phyloP scores from a whole-genome alignment of 2,329 filamentous ascomycete genomes.

The Alternaria infectoria region DNA sequence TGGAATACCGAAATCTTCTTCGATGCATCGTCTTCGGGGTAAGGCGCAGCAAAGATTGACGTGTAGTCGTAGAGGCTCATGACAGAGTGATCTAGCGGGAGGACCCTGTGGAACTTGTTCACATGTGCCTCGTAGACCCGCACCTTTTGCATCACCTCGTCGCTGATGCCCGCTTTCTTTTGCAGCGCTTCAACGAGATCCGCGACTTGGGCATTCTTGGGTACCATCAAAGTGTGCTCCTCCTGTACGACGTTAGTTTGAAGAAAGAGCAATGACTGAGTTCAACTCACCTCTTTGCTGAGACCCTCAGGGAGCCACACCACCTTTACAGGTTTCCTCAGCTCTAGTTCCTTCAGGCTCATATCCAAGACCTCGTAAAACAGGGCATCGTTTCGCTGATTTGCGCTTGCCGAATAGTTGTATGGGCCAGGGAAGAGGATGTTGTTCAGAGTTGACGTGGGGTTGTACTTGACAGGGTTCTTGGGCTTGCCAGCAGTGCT shows the following conservation, averaged over 20 bases:
- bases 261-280: neutral
- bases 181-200: slow-evolving; percentile 79
- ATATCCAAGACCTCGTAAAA: slow-evolving; percentile 96
- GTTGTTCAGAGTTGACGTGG: slow-evolving; percentile 72
- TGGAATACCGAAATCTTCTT: slow-evolving; percentile 86
- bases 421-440: slow-evolving; percentile 77
- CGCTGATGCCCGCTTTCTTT: slow-evolving; percentile 79
- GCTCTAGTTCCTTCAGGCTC: slow-evolving; percentile 90
- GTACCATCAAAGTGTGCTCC: slow-evolving; percentile 79
- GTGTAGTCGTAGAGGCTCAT: slow-evolving; percentile 85
- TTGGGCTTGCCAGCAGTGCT: slow-evolving; percentile 82
- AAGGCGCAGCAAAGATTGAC: slow-evolving; percentile 78
- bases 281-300: slow-evolving; percentile 75
- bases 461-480: slow-evolving; percentile 74
- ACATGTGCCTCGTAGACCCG: slow-evolving; percentile 83
- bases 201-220: slow-evolving; percentile 80
- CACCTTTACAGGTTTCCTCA: slow-evolving; percentile 85
- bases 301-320: slow-evolving; percentile 89
- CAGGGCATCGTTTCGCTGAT: slow-evolving; percentile 76
- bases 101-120: slow-evolving; percentile 82
- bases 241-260: slow-evolving; percentile 61
- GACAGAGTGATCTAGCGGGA: slow-evolving; percentile 74
- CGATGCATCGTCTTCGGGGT: slow-evolving; percentile 70
- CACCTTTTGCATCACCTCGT: slow-evolving; percentile 75
- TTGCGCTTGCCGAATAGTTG: slow-evolving; percentile 70